Evolutionary conservation across 1,284 basidiomycete genomes (phyloP).

Genomic region (Heterobasidion occidentale): DNA sequence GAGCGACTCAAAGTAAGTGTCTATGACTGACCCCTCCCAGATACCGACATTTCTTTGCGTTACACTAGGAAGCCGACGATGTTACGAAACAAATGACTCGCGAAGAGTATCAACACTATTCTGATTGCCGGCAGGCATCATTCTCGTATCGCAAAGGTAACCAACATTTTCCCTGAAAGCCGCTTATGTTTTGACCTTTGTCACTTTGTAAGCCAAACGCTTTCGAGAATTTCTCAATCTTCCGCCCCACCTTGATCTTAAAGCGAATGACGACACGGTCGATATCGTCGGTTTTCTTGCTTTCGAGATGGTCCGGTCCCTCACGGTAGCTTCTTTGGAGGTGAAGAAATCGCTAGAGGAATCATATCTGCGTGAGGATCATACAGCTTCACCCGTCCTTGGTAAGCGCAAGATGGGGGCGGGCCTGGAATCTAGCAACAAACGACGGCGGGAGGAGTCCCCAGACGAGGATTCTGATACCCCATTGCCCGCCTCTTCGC

Average conservation of each 20-base stretch:
- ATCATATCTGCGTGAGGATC: slow-evolving; percentile 58
- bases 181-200: background rate
- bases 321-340: slow-evolving; percentile 81
- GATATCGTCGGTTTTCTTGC: slow-evolving; percentile 96
- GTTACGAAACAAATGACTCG: slow-evolving; percentile 93
- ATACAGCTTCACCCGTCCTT: slow-evolving; percentile 46
- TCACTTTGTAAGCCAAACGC: slow-evolving; percentile 60
- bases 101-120: slow-evolving; percentile 96
- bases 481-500: slow-evolving; percentile 53
- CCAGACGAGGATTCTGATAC: slow-evolving; percentile 51
- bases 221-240: slow-evolving; percentile 95
- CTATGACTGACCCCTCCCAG: background rate
- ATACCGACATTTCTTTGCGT: background rate
- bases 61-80: slow-evolving; percentile 80
- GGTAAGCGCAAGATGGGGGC: slow-evolving; percentile 60
- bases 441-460: slow-evolving; percentile 54
- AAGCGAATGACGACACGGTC: slow-evolving; percentile 91
- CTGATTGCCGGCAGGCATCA: slow-evolving; percentile 93
- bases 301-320: slow-evolving; percentile 93
- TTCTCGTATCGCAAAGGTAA: slow-evolving; percentile 94
- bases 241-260: slow-evolving; percentile 82
- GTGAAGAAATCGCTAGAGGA: slow-evolving; percentile 78
- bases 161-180: slow-evolving; percentile 6
- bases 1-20: slow-evolving; percentile 66
- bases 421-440: slow-evolving; percentile 41